Evolutionary conservation across 192 early-diverging fungal species (phyloP), one percentile per base, ranked within the genome.

Genomic region (Dissophora ornata): DNA sequence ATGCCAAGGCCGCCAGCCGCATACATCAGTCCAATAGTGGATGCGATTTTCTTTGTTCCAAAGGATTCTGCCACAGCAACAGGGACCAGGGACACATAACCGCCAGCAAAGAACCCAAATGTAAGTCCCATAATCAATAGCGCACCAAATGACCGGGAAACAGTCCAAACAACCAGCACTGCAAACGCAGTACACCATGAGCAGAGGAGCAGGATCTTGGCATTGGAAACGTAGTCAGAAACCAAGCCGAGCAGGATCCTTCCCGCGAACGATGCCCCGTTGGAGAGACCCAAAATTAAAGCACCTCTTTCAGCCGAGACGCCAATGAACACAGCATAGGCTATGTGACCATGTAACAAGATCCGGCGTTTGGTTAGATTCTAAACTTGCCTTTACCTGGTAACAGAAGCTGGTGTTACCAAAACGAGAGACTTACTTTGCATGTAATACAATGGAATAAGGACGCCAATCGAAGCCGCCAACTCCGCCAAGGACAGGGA

Each of bases 181-280:
- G 73, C 12, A 22, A 77, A 57, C 0, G 73, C 63, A 9, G 73
- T 77, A 1, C 32, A 36, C 73, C 73, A 77, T 6, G 64, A 45
- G 33, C 73, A 67, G 36, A 77, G 30, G 4, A 77, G 28, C 8
- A 77, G 36, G 0, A 67, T 48, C 5, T 42, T 55, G 2, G 51
- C 26, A 30, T 77, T 77, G 1, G 73, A 67, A 24, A 67, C 19
- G 28, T 77, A 69, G 41, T 92, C 91, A 2, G 90, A 87, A n/a
- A 77, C 74, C 40, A 86, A 67, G 0, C 91, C 91, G 40, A 89
- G 81, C 18, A 83, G 45, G 53, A 93, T 70, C n/a, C 91, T 81
- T 0, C 91, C 91, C 11, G 85, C 51, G 50, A 86, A 86, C 2
- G 86, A 83, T 29, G 88, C 88, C 10, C 85, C 90, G 63, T 91